Evolutionary conservation across 371 early-diverging fungal genomes (phyloP).

Genomic region (Choanephora cucurbitarum): DNA sequence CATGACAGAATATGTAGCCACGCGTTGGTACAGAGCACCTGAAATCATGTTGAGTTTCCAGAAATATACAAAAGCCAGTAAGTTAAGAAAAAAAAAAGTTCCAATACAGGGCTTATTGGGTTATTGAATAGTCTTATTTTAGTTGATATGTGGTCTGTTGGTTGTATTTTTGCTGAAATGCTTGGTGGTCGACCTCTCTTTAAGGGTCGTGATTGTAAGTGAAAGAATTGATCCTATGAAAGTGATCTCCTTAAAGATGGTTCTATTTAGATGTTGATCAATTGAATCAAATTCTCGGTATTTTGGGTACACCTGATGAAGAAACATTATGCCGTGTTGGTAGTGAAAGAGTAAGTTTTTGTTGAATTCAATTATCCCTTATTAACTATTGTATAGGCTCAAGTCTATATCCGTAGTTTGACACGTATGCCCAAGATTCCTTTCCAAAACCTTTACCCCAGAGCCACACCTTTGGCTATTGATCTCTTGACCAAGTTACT

Average conservation of each 20-base stretch:
- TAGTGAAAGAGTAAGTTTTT: constrained; percentile 65
- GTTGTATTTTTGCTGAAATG: constrained; percentile 98
- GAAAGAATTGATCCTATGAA: neutral
- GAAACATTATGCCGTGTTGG: constrained; percentile 85
- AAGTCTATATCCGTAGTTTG: constrained; percentile 92
- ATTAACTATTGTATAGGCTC: constrained; percentile 64
- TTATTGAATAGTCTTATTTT: too few species aligned
- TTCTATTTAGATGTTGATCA: constrained; percentile 95
- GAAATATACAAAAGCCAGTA: constrained; percentile 94
- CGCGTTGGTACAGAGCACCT: constrained; percentile 98
- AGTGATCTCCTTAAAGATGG: too few species aligned
- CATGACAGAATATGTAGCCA: constrained; percentile 97
- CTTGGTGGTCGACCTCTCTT: constrained; percentile 88
- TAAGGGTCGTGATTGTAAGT: constrained; percentile 86
- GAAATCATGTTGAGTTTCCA: constrained; percentile 97
- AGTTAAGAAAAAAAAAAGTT: constrained; percentile 40
- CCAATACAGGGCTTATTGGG: too few species aligned
- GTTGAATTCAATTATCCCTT: neutral
- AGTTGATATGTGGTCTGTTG: constrained; percentile 98
- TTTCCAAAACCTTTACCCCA: constrained; percentile 81
- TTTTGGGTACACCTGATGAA: constrained; percentile 98
- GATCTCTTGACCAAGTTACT: constrained; percentile 82
- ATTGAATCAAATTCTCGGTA: constrained; percentile 95
- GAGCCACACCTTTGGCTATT: constrained; percentile 68
- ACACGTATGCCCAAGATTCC: constrained; percentile 89